Base-by-base conservation (phyloP, 257 asterid genomes). In the Sherardia arvensis region DNA sequence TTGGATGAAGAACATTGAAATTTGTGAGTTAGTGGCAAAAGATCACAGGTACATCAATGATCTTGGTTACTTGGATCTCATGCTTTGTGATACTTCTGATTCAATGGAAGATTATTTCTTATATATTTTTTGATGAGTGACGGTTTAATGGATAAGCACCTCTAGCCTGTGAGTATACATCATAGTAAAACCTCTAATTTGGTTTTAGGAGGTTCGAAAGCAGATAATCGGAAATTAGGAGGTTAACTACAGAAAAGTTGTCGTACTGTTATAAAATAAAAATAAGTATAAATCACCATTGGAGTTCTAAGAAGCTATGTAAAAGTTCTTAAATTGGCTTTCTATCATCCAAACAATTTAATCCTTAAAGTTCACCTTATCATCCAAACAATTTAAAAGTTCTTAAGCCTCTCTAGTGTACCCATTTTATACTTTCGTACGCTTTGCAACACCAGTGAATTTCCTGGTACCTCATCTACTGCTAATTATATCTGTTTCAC, bases 1-100 rank as follows among this genome's bases (percentile, higher is more conserved):
- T 59, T 93, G 99, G 99, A 79, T 78, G 15, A 93, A 84, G 70
- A 93, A 87, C 75, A 93, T 93, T 28, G 87, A 93, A 79, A 84
- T 93, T 38, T 93, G 99, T 75, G 99, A 93, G 71, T 69, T 84
- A 59, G 97, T 87, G 26, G 91, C 95, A 26, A 79, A 73, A 45
- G 99, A 93, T 78, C 87, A 81, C 76, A 80, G 83, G 95, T 87
- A 71, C 15, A 70, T 14, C 68, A 60, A 30, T 32, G 17, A 51
- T 54, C 34, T 32, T 5, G 29, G 33, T 60, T 27, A 56, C 29
- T 45, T 36, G 34, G 18, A 51, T 17, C 47, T 26, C 55, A 12
- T 9, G 10, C 14, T 36, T 23, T 36, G 8, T 25, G 5, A 5
- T 60, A n/a, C n/a, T n/a, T n/a, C n/a, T n/a, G n/a, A n/a, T 20